A percentile compares a stretch with the other conserved stretches of the same genome.
Evolutionary conservation across 345 rosid genomes (phyloP).

Genomic region (Erucastrum elatum): DNA sequence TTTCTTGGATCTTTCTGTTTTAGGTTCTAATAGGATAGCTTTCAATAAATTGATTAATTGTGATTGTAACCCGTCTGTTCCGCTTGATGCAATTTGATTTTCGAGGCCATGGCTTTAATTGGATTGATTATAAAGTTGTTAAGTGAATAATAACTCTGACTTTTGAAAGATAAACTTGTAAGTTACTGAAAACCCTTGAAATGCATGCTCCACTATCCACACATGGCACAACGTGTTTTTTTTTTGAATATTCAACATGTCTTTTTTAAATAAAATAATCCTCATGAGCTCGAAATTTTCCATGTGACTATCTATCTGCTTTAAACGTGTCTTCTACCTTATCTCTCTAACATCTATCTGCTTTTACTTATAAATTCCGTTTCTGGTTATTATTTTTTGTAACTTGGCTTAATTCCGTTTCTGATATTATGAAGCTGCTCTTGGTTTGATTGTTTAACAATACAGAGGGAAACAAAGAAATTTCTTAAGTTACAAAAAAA

Average conservation of each 20-base stretch:
- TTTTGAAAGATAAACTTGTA: not conserved
- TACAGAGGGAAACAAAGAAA: not conserved
- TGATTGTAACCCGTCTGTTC: not conserved
- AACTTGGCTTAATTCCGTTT: not conserved
- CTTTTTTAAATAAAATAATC: not conserved
- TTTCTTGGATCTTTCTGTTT: no score
- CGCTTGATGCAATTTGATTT: not conserved
- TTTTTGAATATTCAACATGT: not conserved
- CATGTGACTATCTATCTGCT: not conserved
- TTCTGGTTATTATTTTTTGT: not conserved
- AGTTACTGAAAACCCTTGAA: not conserved
- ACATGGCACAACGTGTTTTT: not conserved
- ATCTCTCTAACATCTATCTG: not conserved
- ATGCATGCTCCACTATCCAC: not conserved
- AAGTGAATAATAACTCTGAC: not conserved
- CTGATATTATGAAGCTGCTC: not conserved
- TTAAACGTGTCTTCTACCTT: not conserved
- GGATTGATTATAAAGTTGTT: not conserved
- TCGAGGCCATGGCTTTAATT: not conserved
- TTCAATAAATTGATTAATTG: not conserved
- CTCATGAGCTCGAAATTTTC: not conserved
- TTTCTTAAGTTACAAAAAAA: not conserved
- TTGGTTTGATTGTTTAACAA: not conserved
- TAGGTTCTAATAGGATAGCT: no score
- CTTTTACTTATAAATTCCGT: not conserved